Percentiles rank a stretch among this genome's conserved stretches.
Conservation (phyloP, 495 filamentous ascomycete genomes). For the Penicilliopsis zonata region DNA sequence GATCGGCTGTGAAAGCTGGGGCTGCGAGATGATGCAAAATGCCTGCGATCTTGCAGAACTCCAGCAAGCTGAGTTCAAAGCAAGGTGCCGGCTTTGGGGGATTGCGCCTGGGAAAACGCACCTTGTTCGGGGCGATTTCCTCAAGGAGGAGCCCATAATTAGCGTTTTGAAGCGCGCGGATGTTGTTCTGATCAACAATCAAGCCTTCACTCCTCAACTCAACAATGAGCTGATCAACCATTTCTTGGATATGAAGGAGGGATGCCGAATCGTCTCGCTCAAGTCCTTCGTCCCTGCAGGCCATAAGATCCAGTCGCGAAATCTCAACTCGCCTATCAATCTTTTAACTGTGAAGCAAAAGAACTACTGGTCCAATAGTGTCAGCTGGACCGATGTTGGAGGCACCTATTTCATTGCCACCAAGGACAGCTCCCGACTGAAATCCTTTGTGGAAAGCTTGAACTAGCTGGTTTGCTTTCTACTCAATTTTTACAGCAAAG, state of each 20-base stretch:
- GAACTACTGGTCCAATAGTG: slow-evolving; percentile 68
- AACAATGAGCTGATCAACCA: slow-evolving; percentile 80
- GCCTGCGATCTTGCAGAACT: slow-evolving; percentile 73
- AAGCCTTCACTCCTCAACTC: slow-evolving; percentile 77
- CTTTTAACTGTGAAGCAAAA: slow-evolving; percentile 62
- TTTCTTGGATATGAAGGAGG: slow-evolving; percentile 90
- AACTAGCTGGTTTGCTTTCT: slow-evolving; percentile 6
- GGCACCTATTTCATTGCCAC: slow-evolving; percentile 82
- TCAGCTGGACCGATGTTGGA: slow-evolving; percentile 82
- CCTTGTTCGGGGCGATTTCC: slow-evolving; percentile 76
- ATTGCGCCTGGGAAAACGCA: slow-evolving; percentile 65
- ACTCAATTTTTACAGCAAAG: not conserved
- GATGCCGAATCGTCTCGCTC: slow-evolving; percentile 74
- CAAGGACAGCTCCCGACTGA: slow-evolving; percentile 53
- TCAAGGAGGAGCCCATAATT: slow-evolving; percentile 57
- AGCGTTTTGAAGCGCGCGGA: slow-evolving; percentile 70
- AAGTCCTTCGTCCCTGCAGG: slow-evolving; percentile 68
- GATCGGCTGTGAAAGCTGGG: slow-evolving; percentile 88
- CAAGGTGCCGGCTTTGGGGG: slow-evolving; percentile 83
- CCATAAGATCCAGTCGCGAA: slow-evolving; percentile 56
- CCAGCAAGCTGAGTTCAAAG: slow-evolving; percentile 75
- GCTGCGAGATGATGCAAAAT: slow-evolving; percentile 89
- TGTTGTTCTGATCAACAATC: slow-evolving; percentile 92
- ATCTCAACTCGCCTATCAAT: slow-evolving; percentile 64
- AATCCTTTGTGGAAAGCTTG: slow-evolving; percentile 30